Base-by-base conservation (phyloP, 2,329 filamentous ascomycete genomes). In the Epichloe bromicola region DNA sequence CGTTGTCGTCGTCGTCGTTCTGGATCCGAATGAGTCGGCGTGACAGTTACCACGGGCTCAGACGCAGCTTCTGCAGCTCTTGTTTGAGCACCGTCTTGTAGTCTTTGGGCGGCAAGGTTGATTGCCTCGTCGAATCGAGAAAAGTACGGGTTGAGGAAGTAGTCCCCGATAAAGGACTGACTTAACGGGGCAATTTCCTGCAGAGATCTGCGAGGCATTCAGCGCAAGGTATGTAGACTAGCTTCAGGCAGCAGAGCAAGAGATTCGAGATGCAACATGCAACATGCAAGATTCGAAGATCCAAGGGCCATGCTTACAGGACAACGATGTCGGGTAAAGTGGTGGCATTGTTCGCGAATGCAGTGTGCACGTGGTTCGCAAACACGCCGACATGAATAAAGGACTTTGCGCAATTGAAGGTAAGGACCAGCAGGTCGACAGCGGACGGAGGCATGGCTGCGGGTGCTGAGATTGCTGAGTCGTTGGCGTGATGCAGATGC, bases 181-280 rank as follows among this genome's bases (percentile, higher is more conserved):
- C 84, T 78, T 47, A 97, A 76, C 1, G 93, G 93, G 10, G 90
- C 86, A 54, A 96, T 76, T 68, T 98, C 93, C 67, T 98, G 90
- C 17, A 98, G 76, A 74, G 89, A 88, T 73, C 65, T 84, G 47
- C 23, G 8, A 10, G 12, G 5, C 5, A 3, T 46, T 53, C 38
- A 53, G 49, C 48, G 30, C 11, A 40, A 1, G 30, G 30, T 17
- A 38, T 4, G n/a, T 26, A 17, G 19, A 26, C 11, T 34, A 14
- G 15, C 10, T 14, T n/a, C 19, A 33, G 33, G 34, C 20, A 26
- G 10, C 3, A 37, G 15, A 47, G n/a, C 1, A 30, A 26, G 14
- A 11, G 15, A 37, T 5, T 37, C 15, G 12, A n/a, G 36, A n/a
- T 2, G 15, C 5, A 14, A 34, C 5, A n/a, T 2, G 15, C 5